Percentiles rank a stretch among this genome's conserved stretches.
These are phyloP conservation scores for Emergomyces orientalis DNA, from an alignment of 2,329 filamentous ascomycete species.

Conservation along the genomic window DNA sequence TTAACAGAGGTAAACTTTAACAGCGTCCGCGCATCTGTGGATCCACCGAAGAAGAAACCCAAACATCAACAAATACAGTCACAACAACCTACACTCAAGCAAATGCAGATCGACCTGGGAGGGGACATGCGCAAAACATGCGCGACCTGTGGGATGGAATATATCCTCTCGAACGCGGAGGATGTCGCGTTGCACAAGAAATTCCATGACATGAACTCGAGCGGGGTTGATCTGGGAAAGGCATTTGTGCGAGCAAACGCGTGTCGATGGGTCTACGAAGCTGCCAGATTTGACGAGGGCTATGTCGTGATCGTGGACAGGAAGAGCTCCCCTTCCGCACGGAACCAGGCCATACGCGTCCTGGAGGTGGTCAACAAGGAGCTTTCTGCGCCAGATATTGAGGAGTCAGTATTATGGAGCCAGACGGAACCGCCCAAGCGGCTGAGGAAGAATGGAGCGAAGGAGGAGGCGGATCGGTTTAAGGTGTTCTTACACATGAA, in stretches of 20 bases:
- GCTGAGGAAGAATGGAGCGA: constrained; percentile 23
- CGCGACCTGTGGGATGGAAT: constrained; percentile 56
- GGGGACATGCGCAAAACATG: constrained; percentile 49
- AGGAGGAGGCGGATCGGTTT: constrained; percentile 42
- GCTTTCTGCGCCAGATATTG: constrained; percentile 51
- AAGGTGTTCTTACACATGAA: constrained; percentile 54
- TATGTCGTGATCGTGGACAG: constrained; percentile 51
- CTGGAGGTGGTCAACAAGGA: constrained; percentile 55
- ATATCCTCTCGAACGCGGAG: constrained; percentile 52
- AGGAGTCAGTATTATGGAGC: constrained; percentile 50
- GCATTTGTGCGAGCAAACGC: constrained; percentile 46
- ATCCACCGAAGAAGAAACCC: constrained; percentile 28
- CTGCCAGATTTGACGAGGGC: constrained; percentile 40
- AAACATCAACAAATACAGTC: constrained; percentile 19
- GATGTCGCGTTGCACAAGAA: constrained; percentile 55
- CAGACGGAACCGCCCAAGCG: constrained; percentile 35
- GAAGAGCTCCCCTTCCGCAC: constrained; percentile 43
- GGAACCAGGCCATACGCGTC: constrained; percentile 46
- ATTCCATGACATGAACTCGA: constrained; percentile 53
- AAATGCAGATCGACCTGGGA: constrained; percentile 54
- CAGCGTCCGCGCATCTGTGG: constrained; percentile 32
- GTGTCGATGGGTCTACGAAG: constrained; percentile 45
- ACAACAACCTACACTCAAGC: constrained; percentile 37
- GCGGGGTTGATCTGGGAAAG: constrained; percentile 53
- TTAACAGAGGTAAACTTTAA: constrained; percentile 38